These are phyloP conservation scores for Elongisporangium anandrum DNA, from an alignment of 352 stramenopile genomes.

Conservation along the genomic window DNA sequence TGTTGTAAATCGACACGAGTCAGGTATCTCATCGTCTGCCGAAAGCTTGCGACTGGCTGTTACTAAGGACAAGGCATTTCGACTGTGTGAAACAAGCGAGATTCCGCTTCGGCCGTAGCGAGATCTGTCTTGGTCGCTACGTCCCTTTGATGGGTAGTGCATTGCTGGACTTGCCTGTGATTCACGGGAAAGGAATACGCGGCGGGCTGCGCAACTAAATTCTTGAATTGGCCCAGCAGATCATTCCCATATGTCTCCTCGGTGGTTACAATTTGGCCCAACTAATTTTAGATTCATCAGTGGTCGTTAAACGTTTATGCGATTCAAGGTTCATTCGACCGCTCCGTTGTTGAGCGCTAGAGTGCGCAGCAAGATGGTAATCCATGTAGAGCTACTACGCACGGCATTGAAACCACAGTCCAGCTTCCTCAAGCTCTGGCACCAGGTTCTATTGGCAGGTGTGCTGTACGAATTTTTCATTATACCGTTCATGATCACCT, in stretches of 20 bases:
- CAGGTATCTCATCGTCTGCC: not conserved
- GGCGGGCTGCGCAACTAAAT: too few species aligned
- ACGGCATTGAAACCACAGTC: conserved; percentile 51
- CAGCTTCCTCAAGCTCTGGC: conserved; percentile 36
- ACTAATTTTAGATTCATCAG: not conserved
- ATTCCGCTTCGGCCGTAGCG: not conserved
- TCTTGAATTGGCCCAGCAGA: not conserved
- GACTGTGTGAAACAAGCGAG: not conserved
- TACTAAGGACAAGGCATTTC: not conserved
- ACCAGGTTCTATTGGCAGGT: conserved; percentile 44
- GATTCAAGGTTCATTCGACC: too few species aligned
- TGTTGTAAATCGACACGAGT: not conserved
- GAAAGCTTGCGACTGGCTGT: not conserved
- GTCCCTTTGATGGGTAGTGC: not conserved
- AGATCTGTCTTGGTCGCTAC: not conserved
- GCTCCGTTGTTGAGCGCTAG: too few species aligned
- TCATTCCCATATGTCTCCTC: not conserved
- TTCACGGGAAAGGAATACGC: not conserved
- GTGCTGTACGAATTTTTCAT: conserved; percentile 54
- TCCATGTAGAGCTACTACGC: too few species aligned
- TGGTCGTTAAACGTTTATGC: not conserved
- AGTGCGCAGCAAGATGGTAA: too few species aligned
- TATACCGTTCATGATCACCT: conserved; percentile 50
- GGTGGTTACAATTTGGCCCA: not conserved
- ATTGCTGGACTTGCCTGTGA: not conserved